These are phyloP conservation scores for Suillus lakei DNA, from an alignment of 768 basidiomycete genomes.

Conservation along the genomic window DNA sequence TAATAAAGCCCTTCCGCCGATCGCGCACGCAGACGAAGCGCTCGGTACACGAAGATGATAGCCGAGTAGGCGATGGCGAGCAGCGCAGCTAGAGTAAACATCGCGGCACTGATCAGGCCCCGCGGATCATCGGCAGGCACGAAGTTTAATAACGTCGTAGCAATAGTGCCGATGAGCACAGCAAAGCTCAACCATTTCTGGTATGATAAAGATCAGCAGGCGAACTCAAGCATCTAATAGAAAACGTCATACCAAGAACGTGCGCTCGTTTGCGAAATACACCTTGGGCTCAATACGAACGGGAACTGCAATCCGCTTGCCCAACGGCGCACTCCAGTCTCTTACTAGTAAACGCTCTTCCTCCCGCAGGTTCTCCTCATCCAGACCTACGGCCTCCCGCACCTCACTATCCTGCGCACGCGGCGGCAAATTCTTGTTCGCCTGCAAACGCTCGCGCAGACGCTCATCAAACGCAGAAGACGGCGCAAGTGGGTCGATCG, in stretches of 20 bases:
- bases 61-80: slow-evolving; percentile 88
- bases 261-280: slow-evolving; percentile 94
- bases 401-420: slow-evolving; percentile 28
- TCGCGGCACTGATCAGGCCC: slow-evolving; percentile 84
- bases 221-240: slow-evolving; percentile 7
- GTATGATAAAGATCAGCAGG: background rate
- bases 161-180: slow-evolving; percentile 87
- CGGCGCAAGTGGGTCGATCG: slow-evolving; percentile 87
- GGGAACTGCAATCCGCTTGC: slow-evolving; percentile 91
- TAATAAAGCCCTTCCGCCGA: slow-evolving; percentile 85
- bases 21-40: slow-evolving; percentile 67
- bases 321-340: slow-evolving; percentile 78
- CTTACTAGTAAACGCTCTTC: slow-evolving; percentile 65
- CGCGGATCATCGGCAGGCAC: slow-evolving; percentile 67
- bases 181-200: slow-evolving; percentile 92
- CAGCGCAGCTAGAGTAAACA: slow-evolving; percentile 91
- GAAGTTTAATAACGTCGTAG: slow-evolving; percentile 90
- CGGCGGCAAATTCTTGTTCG: slow-evolving; percentile 28
- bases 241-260: slow-evolving; percentile 75
- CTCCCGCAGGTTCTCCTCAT: slow-evolving; percentile 39
- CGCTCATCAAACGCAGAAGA: slow-evolving; percentile 85
- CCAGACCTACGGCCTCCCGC: slow-evolving; percentile 36
- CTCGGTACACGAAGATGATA: slow-evolving; percentile 78
- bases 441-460: slow-evolving; percentile 66
- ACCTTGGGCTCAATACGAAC: slow-evolving; percentile 99